These are phyloP conservation scores for Leptomonas seymouri DNA, from an alignment of 208 protist species.

Conservation along the genomic window DNA sequence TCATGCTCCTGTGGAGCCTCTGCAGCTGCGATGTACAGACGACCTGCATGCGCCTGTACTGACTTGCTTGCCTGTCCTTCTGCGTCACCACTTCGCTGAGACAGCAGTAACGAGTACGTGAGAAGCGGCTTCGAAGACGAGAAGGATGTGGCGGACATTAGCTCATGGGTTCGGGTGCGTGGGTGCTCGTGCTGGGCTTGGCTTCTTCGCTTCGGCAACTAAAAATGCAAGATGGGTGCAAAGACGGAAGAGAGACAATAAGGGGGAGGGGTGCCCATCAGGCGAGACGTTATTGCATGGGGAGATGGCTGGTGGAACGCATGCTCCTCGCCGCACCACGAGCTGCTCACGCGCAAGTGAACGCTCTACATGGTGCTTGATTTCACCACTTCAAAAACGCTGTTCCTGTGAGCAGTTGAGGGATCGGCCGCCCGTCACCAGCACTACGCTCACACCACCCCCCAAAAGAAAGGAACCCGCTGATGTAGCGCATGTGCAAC, in stretches of 20 bases:
- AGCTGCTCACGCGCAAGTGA: too few species aligned
- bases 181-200: neutral
- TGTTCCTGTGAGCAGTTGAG: too few species aligned
- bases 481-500: too few species aligned
- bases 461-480: too few species aligned
- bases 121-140: neutral
- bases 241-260: neutral
- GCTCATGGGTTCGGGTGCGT: too few species aligned
- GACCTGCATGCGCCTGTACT: neutral
- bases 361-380: too few species aligned
- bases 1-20: neutral
- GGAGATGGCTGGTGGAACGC: too few species aligned
- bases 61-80: too few species aligned
- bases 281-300: too few species aligned
- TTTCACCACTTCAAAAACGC: too few species aligned
- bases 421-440: too few species aligned
- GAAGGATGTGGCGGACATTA: neutral
- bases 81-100: neutral
- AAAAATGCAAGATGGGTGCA: neutral
- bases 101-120: constrained; percentile 11
- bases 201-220: neutral
- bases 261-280: neutral
- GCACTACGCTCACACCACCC: too few species aligned
- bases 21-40: neutral
- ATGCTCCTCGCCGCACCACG: neutral